These are phyloP conservation scores for Boletus coccyginus DNA, from an alignment of 768 basidiomycete species.

Conservation along the genomic window DNA sequence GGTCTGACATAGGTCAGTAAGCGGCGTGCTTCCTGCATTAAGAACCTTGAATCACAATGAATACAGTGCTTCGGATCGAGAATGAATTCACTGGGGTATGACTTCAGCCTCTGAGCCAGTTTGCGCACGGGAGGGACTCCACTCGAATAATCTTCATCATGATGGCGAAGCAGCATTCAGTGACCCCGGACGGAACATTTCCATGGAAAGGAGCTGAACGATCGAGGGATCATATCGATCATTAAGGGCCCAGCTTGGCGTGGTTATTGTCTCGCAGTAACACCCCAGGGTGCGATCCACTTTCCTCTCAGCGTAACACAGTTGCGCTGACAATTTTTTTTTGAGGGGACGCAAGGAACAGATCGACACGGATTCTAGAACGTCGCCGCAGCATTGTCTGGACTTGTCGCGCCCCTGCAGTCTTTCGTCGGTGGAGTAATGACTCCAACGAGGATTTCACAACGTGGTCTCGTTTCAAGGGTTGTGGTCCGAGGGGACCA, in stretches of 20 bases:
- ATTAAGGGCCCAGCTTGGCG: conserved; percentile 60
- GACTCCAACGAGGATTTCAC: conserved; percentile 82
- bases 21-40: conserved; percentile 16
- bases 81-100: conserved; percentile 76
- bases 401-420: conserved; percentile 86
- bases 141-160: conserved; percentile 24
- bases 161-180: conserved; percentile 34
- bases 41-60: conserved; percentile 10
- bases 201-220: conserved; percentile 64
- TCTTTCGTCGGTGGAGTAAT: conserved; percentile 74
- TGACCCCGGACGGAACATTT: conserved; percentile 56
- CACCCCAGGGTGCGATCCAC: conserved; percentile 56
- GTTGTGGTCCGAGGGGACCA: conserved; percentile 69
- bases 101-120: conserved; percentile 80
- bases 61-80: conserved; percentile 55
- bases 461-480: conserved; percentile 72
- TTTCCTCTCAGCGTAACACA: conserved; percentile 3
- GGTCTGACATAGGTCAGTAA: conserved; percentile 65
- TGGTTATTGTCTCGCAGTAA: conserved; percentile 72
- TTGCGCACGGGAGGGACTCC: conserved; percentile 38
- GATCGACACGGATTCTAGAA: conserved; percentile 82
- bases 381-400: conserved; percentile 59
- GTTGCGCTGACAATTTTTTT: conserved; percentile 9
- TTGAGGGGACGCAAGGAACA: conserved; percentile 62
- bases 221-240: conserved; percentile 87